Evolutionary conservation across 1,284 basidiomycete species (phyloP).

Genomic region (Cutaneotrichosporon sp.): DNA sequence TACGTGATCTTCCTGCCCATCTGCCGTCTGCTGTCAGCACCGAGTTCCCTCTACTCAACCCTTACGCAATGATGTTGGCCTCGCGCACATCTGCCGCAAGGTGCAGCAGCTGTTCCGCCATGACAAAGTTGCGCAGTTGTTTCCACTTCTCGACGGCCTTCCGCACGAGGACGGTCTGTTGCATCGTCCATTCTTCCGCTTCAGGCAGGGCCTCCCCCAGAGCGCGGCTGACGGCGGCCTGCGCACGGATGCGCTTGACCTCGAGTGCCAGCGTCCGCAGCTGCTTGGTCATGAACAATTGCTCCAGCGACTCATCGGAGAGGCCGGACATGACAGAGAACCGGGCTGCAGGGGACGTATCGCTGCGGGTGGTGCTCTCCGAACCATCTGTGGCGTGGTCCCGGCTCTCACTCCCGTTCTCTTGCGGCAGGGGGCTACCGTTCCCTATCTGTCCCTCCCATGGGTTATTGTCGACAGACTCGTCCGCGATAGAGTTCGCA

Average conservation of each 20-base stretch:
- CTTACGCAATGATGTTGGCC: slow-evolving; percentile 87
- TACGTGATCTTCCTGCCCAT: slow-evolving; percentile 81
- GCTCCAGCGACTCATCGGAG: slow-evolving; percentile 77
- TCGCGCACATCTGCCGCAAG: slow-evolving; percentile 88
- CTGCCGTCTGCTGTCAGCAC: slow-evolving; percentile 63
- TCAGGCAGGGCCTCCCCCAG: slow-evolving; percentile 57
- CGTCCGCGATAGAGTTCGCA: slow-evolving; percentile 36
- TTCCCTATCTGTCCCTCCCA: slow-evolving; percentile 59
- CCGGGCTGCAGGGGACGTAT: background rate
- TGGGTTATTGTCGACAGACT: slow-evolving; percentile 56
- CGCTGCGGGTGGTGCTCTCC: slow-evolving; percentile 17
- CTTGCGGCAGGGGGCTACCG: background rate
- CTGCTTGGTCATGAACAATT: slow-evolving; percentile 86
- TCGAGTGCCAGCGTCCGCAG: slow-evolving; percentile 74
- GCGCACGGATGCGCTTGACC: slow-evolving; percentile 75
- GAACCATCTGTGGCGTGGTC: slow-evolving; percentile 1
- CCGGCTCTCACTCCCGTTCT: slow-evolving; percentile 1
- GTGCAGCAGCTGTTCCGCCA: slow-evolving; percentile 85
- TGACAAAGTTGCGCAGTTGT: slow-evolving; percentile 75
- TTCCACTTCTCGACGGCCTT: slow-evolving; percentile 82
- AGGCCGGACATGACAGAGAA: background rate
- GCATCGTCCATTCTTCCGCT: slow-evolving; percentile 62
- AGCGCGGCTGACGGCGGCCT: slow-evolving; percentile 69
- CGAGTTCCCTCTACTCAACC: slow-evolving; percentile 22
- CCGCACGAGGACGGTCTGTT: slow-evolving; percentile 72